Conservation (phyloP, 164 flowering plant species). For the Magnolia kwangsiensis region DNA sequence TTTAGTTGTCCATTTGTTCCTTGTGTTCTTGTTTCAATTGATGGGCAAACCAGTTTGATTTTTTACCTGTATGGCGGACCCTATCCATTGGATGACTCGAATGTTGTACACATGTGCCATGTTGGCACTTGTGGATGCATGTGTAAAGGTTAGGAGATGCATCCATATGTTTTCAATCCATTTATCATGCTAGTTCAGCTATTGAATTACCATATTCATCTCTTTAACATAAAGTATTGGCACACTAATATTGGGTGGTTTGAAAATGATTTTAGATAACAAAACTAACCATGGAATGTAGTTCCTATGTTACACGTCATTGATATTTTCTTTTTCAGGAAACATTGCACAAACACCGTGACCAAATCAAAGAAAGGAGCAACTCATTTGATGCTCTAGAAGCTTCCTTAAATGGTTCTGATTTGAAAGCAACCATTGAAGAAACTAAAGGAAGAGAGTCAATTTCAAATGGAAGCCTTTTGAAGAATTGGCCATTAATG, state of each 20-base stretch:
- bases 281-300: not conserved
- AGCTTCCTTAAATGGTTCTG: constrained; percentile 11
- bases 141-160: too few species aligned
- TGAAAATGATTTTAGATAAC: constrained; percentile 1
- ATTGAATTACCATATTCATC: too few species aligned
- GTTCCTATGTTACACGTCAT: not conserved
- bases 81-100: too few species aligned
- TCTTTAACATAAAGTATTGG: not conserved
- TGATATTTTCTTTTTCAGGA: constrained; percentile 32
- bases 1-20: too few species aligned
- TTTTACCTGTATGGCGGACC: too few species aligned
- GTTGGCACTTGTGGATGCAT: too few species aligned
- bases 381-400: constrained; percentile 22
- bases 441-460: constrained; percentile 16
- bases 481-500: constrained; percentile 85
- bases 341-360: constrained; percentile 53
- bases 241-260: not conserved
- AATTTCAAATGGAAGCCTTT: constrained; percentile 21
- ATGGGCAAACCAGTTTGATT: too few species aligned
- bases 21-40: too few species aligned
- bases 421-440: constrained; percentile 3
- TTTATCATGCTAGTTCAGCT: too few species aligned
- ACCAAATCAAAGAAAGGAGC: constrained; percentile 1
- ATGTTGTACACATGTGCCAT: too few species aligned
- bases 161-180: too few species aligned